Evolutionary conservation across 768 basidiomycete species (phyloP).

Genomic region (Leccinum uliginosum): DNA sequence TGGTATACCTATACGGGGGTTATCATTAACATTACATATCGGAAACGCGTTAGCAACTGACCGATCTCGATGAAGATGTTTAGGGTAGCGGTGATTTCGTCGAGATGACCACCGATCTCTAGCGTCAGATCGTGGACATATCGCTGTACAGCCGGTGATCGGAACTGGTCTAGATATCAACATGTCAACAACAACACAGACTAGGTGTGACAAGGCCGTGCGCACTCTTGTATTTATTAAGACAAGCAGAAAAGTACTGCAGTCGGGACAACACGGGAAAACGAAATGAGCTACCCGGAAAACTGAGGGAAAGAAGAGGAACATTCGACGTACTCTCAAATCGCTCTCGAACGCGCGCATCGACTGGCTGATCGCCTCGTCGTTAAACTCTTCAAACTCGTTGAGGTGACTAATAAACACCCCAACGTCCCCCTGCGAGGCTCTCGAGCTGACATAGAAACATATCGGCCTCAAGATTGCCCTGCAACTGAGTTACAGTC

Average conservation of each 20-base stretch:
- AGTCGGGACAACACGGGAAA: not conserved
- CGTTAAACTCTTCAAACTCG: conserved; percentile 54
- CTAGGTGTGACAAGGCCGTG: not conserved
- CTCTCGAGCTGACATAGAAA: conserved; percentile 41
- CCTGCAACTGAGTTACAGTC: conserved; percentile 32
- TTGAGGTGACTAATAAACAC: conserved; percentile 46
- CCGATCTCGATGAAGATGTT: conserved; percentile 50
- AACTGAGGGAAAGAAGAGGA: not conserved
- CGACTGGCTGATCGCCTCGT: conserved; percentile 45
- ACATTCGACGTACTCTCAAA: conserved; percentile 32
- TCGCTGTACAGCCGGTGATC: not conserved
- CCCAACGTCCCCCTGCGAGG: conserved; percentile 43
- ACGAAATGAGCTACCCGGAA: not conserved
- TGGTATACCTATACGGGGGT: conserved; percentile 41
- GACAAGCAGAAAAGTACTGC: conserved; percentile 48
- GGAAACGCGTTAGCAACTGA: conserved; percentile 16
- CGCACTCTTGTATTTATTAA: conserved; percentile 42
- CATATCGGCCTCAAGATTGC: conserved; percentile 41
- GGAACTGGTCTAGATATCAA: not conserved
- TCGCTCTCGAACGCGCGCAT: conserved; percentile 45
- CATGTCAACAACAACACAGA: not conserved
- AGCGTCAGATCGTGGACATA: not conserved
- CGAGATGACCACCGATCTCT: conserved; percentile 37
- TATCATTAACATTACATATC: not conserved
- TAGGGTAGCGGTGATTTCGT: conserved; percentile 43